These are phyloP conservation scores for Lentinula detonsa DNA, from an alignment of 768 basidiomycete genomes.

Conservation along the genomic window DNA sequence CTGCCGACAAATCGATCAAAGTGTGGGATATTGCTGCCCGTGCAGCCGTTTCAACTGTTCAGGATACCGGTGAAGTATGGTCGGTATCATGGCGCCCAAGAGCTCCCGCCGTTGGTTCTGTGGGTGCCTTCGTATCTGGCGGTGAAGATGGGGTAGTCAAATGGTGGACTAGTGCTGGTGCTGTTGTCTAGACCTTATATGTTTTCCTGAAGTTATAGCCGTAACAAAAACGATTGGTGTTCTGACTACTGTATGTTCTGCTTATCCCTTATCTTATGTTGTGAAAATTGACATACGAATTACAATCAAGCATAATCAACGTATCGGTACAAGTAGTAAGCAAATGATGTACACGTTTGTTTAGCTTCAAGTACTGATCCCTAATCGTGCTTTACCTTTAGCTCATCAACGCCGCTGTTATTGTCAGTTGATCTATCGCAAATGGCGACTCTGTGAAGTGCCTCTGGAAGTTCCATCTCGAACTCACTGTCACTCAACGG, in stretches of 20 bases:
- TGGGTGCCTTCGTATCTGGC: constrained; percentile 45
- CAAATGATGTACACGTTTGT: background rate
- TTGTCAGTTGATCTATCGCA: too few relatives aligned
- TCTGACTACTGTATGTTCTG: too few relatives aligned
- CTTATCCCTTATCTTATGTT: background rate
- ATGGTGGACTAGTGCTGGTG: constrained; percentile 13
- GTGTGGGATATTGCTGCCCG: constrained; percentile 82
- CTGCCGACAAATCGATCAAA: constrained; percentile 81
- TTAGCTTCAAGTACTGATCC: background rate
- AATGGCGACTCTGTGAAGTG: background rate
- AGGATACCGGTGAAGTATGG: constrained; percentile 82
- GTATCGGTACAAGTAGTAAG: background rate
- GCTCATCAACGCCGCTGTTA: background rate
- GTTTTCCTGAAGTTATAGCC: too few relatives aligned
- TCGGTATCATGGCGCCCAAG: constrained; percentile 74
- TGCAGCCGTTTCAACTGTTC: constrained; percentile 67
- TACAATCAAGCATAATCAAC: background rate
- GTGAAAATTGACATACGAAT: background rate
- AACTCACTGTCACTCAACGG: background rate
- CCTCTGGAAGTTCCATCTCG: background rate
- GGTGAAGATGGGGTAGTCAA: constrained; percentile 9
- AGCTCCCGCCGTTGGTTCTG: constrained; percentile 43
- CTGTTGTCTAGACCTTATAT: background rate
- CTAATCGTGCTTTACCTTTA: background rate
- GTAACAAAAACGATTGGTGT: too few relatives aligned